Evolutionary conservation across 371 early-diverging fungal genomes (phyloP).

Genomic region (Mortierella sp.): DNA sequence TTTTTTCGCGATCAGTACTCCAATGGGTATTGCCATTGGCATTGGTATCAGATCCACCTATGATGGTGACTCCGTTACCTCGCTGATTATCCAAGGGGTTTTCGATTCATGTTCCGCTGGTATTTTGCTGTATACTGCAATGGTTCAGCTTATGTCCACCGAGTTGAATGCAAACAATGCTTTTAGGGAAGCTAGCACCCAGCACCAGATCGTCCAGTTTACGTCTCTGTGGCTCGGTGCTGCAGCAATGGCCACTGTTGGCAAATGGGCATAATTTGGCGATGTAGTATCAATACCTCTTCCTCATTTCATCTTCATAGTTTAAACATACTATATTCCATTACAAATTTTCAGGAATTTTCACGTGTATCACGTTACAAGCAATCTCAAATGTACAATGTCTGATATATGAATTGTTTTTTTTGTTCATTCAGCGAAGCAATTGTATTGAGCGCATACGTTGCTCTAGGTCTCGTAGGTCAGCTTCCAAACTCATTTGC

Average conservation of each 20-base stretch:
- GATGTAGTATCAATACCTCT: background rate
- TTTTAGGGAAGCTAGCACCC: constrained; percentile 56
- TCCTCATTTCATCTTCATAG: no score
- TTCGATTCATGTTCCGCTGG: constrained; percentile 84
- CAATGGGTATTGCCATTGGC: constrained; percentile 84
- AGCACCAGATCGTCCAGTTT: constrained; percentile 54
- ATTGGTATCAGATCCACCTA: constrained; percentile 72
- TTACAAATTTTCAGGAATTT: no score
- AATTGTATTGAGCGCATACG: constrained; percentile 49
- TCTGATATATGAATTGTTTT: background rate
- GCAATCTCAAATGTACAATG: background rate
- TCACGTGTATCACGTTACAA: background rate
- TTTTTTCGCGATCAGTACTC: constrained; percentile 72
- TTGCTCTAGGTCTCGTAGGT: constrained; percentile 38
- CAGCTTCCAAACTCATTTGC: constrained; percentile 36
- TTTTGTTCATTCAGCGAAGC: constrained; percentile 15
- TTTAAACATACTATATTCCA: no score
- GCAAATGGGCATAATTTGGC: constrained; percentile 75
- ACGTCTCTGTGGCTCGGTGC: constrained; percentile 74
- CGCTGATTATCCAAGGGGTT: constrained; percentile 78
- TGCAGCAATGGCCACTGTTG: constrained; percentile 81
- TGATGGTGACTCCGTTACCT: constrained; percentile 63
- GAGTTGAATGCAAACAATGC: constrained; percentile 69
- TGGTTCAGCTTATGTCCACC: constrained; percentile 77
- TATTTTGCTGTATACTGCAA: constrained; percentile 82